Base-by-base conservation (phyloP, 2,329 filamentous ascomycete genomes). In the Hyphodiscus sp. region DNA sequence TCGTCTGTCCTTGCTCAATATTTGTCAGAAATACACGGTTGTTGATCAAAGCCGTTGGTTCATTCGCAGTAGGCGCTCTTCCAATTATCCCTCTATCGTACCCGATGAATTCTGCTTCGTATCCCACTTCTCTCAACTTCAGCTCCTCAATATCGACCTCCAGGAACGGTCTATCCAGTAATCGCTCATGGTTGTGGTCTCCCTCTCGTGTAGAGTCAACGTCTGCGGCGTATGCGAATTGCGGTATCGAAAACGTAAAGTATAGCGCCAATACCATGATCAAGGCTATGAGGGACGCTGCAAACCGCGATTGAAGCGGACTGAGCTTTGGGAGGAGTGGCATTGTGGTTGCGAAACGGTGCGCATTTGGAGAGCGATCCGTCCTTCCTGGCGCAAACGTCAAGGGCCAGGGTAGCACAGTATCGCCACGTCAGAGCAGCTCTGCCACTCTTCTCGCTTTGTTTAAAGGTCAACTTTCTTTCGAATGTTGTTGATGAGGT, bases 241-340 rank as follows among this genome's bases (percentile, higher is more conserved):
- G 74, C 18, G 80, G 78, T 45, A 76, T 77, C 53, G 79, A 78
- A 41, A 87, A 74, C 23, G 80, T 69, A 53, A 86, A 71, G 66
- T 83, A 86, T 43, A 90, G 67, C 41, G 81, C 64, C 33, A 86
- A 63, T 30, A 88, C 68, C 49, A 86, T 66, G 29, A 81, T 70
- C 30, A 82, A 80, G 51, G 83, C 81, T 63, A 79, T 74, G 50
- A 86, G 67, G 53, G 85, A 87, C 63, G 84, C 82, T 66, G 80
- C 80, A 65, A 89, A 80, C 67, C 86, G 85, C 72, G 83, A 86
- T 74, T 88, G 87, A 61, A 88, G 74, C 64, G 80, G 82, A 68
- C 79, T 84, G 69, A 85, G 77, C 70, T 84, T 69, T 45, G 67
- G 65, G 53, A 68, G 65, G 53, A 68, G 61, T 55, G 63, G 66